Evolutionary conservation across 305 asterid genomes (phyloP).

Genomic region (Salvia sclarea): DNA sequence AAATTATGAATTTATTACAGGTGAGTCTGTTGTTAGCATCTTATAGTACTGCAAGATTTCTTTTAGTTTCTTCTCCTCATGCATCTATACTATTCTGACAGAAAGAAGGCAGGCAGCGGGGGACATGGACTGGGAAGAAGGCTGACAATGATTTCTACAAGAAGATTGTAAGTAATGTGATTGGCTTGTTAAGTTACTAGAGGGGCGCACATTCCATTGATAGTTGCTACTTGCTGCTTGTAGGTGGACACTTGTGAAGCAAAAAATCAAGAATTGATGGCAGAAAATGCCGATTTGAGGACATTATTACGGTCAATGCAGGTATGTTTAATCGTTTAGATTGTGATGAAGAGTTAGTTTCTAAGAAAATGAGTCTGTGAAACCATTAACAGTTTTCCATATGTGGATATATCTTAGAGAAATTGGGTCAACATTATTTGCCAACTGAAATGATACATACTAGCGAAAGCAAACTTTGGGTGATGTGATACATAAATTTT

Average conservation of each 20-base stretch:
- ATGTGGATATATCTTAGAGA: neutral
- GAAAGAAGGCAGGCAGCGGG: constrained; percentile 99
- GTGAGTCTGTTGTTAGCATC: constrained; percentile 38
- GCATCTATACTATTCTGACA: constrained; percentile 37
- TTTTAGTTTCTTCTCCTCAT: constrained; percentile 13
- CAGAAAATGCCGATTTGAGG: constrained; percentile 94
- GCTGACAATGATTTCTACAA: constrained; percentile 90
- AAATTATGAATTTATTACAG: constrained; percentile 94
- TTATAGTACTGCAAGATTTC: neutral
- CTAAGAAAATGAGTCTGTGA: neutral
- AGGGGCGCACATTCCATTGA: constrained; percentile 12
- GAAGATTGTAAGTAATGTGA: constrained; percentile 64
- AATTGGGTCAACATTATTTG: neutral
- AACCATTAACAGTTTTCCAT: neutral
- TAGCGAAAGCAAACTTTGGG: neutral
- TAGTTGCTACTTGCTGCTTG: constrained; percentile 36
- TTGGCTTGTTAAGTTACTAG: constrained; percentile 30
- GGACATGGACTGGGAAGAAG: constrained; percentile 94
- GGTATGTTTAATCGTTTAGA: constrained; percentile 41
- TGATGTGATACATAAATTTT: neutral
- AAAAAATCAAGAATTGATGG: constrained; percentile 87
- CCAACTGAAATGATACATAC: neutral
- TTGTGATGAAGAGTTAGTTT: neutral
- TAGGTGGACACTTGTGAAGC: constrained; percentile 93
- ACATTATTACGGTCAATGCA: constrained; percentile 91